Evolutionary conservation across 2,329 filamentous ascomycete genomes (phyloP).

Genomic region (Fusarium subglutinans): DNA sequence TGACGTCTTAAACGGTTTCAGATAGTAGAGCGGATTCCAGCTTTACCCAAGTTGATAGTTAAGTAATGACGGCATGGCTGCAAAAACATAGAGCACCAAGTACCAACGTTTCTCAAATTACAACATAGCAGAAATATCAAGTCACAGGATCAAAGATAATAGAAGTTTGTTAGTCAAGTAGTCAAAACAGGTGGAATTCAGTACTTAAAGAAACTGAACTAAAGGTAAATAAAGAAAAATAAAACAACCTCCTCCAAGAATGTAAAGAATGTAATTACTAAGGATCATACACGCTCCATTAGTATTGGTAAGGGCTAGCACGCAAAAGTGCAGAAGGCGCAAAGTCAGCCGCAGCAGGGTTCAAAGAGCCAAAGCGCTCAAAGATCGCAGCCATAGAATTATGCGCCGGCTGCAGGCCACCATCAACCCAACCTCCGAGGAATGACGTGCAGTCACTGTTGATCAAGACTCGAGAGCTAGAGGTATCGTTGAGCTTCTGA

Average conservation of each 20-base stretch:
- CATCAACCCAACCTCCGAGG: background rate
- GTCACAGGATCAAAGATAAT: accelerated
- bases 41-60: no score
- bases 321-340: background rate
- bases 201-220: background rate
- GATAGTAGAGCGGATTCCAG: background rate
- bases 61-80: accelerated
- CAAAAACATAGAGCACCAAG: accelerated
- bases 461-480: background rate
- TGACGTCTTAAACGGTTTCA: background rate
- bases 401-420: background rate
- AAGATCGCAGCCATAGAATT: background rate
- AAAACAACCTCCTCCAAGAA: background rate
- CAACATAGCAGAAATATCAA: accelerated
- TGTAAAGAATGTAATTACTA: no score
- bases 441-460: background rate
- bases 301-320: background rate
- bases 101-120: accelerated
- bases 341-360: background rate
- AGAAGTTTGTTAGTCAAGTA: accelerated
- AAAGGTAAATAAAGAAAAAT: accelerated
- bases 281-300: no score
- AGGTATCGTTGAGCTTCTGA: background rate
- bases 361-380: background rate
- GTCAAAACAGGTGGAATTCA: accelerated